Conservation (phyloP, 768 basidiomycete genomes). For the Suillus placidus region DNA sequence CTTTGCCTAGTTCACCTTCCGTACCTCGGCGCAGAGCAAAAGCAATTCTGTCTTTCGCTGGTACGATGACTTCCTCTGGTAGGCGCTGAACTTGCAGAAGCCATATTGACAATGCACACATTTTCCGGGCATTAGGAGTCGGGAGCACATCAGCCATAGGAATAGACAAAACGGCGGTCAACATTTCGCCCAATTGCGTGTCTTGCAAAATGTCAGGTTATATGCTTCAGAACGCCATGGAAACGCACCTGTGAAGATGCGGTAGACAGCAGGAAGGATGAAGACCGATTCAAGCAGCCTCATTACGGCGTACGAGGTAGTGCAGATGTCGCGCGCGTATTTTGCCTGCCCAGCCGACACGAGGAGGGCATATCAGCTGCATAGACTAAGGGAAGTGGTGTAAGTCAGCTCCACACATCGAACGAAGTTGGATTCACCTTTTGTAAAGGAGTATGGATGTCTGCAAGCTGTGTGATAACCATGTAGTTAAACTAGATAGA, state of each 20-base stretch:
- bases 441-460: constrained; percentile 87
- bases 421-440: constrained; percentile 54
- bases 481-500: constrained; percentile 76
- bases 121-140: constrained; percentile 86
- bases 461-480: constrained; percentile 95
- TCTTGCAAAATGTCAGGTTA: constrained; percentile 43
- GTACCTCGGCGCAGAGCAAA: constrained; percentile 75
- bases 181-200: constrained; percentile 56
- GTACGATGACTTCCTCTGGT: constrained; percentile 59
- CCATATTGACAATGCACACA: constrained; percentile 77
- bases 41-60: constrained; percentile 67
- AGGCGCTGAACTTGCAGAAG: constrained; percentile 72
- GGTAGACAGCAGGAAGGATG: constrained; percentile 58
- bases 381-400: constrained; percentile 60
- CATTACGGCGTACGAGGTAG: constrained; percentile 69
- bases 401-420: constrained; percentile 16
- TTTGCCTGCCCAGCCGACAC: constrained; percentile 78
- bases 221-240: constrained; percentile 12
- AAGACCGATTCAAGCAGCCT: constrained; percentile 65
- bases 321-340: constrained; percentile 78
- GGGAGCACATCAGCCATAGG: constrained; percentile 70
- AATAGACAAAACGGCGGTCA: constrained; percentile 69
- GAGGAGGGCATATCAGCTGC: constrained; percentile 76
- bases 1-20: constrained; percentile 83
- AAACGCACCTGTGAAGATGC: constrained; percentile 61